These are phyloP conservation scores for Obelidium mucronatum DNA, from an alignment of 192 early-diverging fungal genomes.

Conservation along the genomic window DNA sequence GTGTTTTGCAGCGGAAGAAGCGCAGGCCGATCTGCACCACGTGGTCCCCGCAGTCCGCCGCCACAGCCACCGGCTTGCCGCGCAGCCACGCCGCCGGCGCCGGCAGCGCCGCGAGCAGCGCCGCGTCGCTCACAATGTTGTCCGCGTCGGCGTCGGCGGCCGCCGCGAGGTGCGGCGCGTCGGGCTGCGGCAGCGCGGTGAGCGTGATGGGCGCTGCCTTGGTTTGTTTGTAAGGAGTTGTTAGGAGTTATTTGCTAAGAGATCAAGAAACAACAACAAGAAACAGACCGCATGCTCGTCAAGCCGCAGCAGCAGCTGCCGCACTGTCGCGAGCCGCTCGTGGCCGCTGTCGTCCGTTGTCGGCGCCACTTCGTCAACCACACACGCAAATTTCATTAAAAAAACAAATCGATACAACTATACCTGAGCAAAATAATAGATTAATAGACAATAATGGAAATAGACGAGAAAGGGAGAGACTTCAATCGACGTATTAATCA, in stretches of 20 bases:
- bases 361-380: background rate
- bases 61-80: background rate
- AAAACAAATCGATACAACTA: too few relatives aligned
- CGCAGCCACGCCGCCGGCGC: background rate
- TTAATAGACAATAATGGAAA: too few relatives aligned
- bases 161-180: background rate
- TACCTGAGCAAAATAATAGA: too few relatives aligned
- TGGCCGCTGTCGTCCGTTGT: background rate
- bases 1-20: background rate
- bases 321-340: background rate
- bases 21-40: background rate
- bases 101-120: too few relatives aligned
- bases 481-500: too few relatives aligned
- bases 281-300: too few relatives aligned
- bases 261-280: too few relatives aligned
- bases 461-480: too few relatives aligned
- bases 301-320: background rate
- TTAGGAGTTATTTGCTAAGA: too few relatives aligned
- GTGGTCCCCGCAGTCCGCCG: background rate
- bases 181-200: background rate
- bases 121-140: too few relatives aligned
- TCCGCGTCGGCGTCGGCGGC: background rate
- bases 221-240: background rate
- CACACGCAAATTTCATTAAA: background rate
- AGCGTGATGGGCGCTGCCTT: background rate